Conservation (phyloP, 2,329 filamentous ascomycete species). For the Fusarium sp. region DNA sequence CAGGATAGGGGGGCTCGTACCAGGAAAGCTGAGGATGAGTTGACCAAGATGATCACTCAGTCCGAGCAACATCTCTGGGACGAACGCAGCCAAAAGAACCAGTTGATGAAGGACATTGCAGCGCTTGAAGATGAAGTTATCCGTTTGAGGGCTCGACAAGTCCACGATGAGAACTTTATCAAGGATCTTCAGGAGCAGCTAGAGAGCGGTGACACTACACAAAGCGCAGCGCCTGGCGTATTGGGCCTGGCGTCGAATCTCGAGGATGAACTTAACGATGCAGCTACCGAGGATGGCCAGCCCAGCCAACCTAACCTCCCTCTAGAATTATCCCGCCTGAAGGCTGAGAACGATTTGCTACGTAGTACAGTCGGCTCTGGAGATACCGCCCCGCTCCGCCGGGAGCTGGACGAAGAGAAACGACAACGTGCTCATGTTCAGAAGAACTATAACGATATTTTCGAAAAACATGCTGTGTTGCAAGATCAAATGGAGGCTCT, state of each 20-base stretch:
- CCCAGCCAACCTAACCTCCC: slow-evolving; percentile 56
- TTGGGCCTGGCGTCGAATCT: slow-evolving; percentile 59
- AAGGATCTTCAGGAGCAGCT: slow-evolving; percentile 72
- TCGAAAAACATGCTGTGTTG: slow-evolving; percentile 69
- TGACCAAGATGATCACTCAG: slow-evolving; percentile 58
- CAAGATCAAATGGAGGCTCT: slow-evolving; percentile 71
- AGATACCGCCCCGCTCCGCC: slow-evolving; percentile 66
- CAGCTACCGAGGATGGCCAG: slow-evolving; percentile 55
- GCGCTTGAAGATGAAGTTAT: slow-evolving; percentile 62
- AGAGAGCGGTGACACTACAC: slow-evolving; percentile 52
- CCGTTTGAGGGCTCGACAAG: slow-evolving; percentile 62
- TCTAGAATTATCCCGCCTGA: slow-evolving; percentile 69
- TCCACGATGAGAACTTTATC: slow-evolving; percentile 67
- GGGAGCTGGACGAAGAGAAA: slow-evolving; percentile 68
- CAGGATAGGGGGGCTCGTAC: slow-evolving; percentile 52
- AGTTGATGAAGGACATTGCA: slow-evolving; percentile 61
- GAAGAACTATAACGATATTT: slow-evolving; percentile 67
- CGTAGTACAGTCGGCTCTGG: slow-evolving; percentile 67
- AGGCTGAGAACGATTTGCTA: slow-evolving; percentile 72
- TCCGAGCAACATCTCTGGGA: slow-evolving; percentile 60
- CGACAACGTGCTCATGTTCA: slow-evolving; percentile 66
- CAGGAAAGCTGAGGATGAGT: slow-evolving; percentile 56
- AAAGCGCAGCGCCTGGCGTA: slow-evolving; percentile 36
- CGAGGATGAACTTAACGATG: slow-evolving; percentile 71
- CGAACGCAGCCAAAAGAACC: slow-evolving; percentile 61